Evolutionary conservation across 140 eudicot species (phyloP), one percentile per base, ranked within the genome.

Genomic region (Ambrosia hybrid): DNA sequence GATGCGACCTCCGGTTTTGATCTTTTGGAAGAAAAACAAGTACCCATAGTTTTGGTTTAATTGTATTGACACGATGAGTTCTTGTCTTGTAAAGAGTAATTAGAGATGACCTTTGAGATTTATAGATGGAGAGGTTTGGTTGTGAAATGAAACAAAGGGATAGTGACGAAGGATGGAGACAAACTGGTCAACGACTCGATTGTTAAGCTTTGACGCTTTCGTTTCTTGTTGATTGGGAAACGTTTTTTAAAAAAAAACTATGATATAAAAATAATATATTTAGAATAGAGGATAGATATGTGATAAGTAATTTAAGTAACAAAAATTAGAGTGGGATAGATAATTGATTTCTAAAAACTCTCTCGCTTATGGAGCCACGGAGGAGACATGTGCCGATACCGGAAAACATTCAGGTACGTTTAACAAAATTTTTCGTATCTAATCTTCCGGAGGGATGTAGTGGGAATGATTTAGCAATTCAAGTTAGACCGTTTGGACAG

Each of bases 11-110:
- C 15, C 4, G 60, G 21, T 41, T 63, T 46, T 2, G 77, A 68
- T 55, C 5, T 65, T 14, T 57, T 82, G 77, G 53, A 71, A 30
- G 89, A 85, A 57, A 62, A 45, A 75, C 73, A 52, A 64, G 66
- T 34, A 26, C 82, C 84, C 88, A 85, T 81, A 3, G 33, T 38
- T 36, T 79, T 9, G 12, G 43, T 73, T 4, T 53, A 16, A 34
- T 9, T 68, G n/a, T 62, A n/a, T 1, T 1, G 48, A 37, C 34
- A 8, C 1, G 13, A 45, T 10, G 71, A 65, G 37, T 26, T 21
- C 37, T 48, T 57, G 64, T 26, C 5, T 57, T 21, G 8, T 57
- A 57, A 21, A 30, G 33, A 49, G 2, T 16, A 16, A 49, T 17
- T 16, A 55, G 4, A 43, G 11, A 9, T 1, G 48, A 43, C 15